A percentile compares a stretch with the other conserved stretches of the same genome.
Conservation (phyloP, 768 basidiomycete species). For the Crassisporium funariophilum region DNA sequence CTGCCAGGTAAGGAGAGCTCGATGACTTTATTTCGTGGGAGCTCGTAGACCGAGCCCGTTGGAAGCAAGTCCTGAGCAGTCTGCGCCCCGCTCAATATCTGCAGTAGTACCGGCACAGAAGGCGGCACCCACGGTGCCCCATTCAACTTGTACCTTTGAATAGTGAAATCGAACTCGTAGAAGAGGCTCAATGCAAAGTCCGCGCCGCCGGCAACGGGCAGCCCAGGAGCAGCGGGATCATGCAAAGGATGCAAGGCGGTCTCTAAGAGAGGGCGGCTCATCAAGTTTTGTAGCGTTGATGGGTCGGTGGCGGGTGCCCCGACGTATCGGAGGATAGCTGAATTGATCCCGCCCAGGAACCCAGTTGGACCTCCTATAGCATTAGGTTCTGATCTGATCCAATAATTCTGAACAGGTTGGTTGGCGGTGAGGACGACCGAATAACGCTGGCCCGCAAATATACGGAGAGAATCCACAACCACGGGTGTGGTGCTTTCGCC, state of each 20-base stretch:
- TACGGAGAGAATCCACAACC: conserved; percentile 40
- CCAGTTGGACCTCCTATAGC: conserved; percentile 11
- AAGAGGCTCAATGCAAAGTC: conserved; percentile 41
- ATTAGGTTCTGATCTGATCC: conserved; percentile 47
- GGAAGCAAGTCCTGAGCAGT: conserved; percentile 52
- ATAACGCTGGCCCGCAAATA: conserved; percentile 45
- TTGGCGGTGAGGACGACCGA: conserved; percentile 37
- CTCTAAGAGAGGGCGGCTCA: no score
- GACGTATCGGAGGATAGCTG: conserved; percentile 50
- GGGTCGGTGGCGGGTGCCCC: conserved; percentile 44
- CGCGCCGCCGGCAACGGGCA: conserved; percentile 36
- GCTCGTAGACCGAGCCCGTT: conserved; percentile 43
- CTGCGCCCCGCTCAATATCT: conserved; percentile 56
- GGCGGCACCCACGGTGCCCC: conserved; percentile 37
- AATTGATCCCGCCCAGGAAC: conserved; percentile 42
- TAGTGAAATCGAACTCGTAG: conserved; percentile 19
- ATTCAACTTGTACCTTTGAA: conserved; percentile 35
- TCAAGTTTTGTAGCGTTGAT: no score
- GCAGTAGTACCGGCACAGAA: conserved; percentile 54
- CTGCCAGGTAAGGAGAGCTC: conserved; percentile 34
- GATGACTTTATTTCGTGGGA: conserved; percentile 46
- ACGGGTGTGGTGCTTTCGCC: conserved; percentile 28
- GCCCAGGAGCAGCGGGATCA: conserved; percentile 11
- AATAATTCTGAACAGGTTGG: conserved; percentile 50
- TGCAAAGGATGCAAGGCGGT: no score